Evolutionary conservation across 371 early-diverging fungal genomes (phyloP).

Genomic region (Lichtheimia ornata): DNA sequence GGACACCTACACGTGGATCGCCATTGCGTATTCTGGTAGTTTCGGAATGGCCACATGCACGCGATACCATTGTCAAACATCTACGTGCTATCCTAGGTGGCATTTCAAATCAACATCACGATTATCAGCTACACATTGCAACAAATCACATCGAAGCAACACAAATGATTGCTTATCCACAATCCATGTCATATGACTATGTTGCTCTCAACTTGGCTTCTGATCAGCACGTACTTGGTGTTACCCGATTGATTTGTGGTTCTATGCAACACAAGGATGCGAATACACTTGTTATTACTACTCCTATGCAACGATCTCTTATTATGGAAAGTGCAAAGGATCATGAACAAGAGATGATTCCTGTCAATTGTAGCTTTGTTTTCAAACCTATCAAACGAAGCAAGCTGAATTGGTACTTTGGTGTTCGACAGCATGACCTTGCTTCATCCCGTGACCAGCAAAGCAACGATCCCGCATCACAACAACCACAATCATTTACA

Average conservation of each 20-base stretch:
- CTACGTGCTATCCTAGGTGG: conserved; percentile 34
- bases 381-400: conserved; percentile 62
- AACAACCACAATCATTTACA: not conserved
- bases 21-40: conserved; percentile 42
- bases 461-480: not conserved
- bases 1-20: conserved; percentile 31
- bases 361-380: conserved; percentile 54
- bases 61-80: conserved; percentile 42
- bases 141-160: conserved; percentile 37
- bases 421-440: conserved; percentile 32
- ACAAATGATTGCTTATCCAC: conserved; percentile 29
- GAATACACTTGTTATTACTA: conserved; percentile 55
- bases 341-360: conserved; percentile 31
- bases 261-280: conserved; percentile 43
- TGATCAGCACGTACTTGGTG: conserved; percentile 48
- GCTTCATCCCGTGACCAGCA: not conserved
- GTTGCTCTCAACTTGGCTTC: conserved; percentile 52
- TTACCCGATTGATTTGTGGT: conserved; percentile 43
- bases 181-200: conserved; percentile 44
- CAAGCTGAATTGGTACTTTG: conserved; percentile 59
- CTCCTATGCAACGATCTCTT: conserved; percentile 59
- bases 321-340: conserved; percentile 54
- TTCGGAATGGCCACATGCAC: conserved; percentile 42
- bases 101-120: conserved; percentile 9
- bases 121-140: conserved; percentile 25